Base-by-base conservation (phyloP, 2,329 filamentous ascomycete species). In the Epichloe uncinata region DNA sequence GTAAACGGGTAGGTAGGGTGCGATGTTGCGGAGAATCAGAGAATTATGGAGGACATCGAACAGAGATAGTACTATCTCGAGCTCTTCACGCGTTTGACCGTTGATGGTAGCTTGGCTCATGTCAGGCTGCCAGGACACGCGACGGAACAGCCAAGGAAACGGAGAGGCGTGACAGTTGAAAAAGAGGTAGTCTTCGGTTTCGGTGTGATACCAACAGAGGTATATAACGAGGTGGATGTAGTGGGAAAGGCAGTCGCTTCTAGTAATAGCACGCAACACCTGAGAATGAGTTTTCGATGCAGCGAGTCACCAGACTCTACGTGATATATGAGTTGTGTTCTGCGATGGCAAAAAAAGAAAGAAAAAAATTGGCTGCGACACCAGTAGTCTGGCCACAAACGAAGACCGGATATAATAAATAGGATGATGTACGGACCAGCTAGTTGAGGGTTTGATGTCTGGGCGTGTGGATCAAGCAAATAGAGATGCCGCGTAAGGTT, bases 41-140 rank as follows among this genome's bases (percentile, higher is more conserved):
- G 81, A 79, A 66, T 94, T 95, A 55, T 80, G 80, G 42, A 96
- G 73, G 15, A 94, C 69, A 58, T 85, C 79, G 54, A 85, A 71
- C 51, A 96, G 73, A 37, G 67, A 64, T 68, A 58, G 90, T 83
- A 36, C 72, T 48, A 48, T 49, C 47, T 56, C 54, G 50, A 56
- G 54, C 56, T 66, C 61, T 66, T 58, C 57, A 62, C 61, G 66
- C 62, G 65, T 62, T 60, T 58, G 57, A 58, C 58, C 54, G 57
- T 58, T 42, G 53, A 60, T 54, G 53, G 61, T 61, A 55, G 56
- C 61, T 61, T 61, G 58, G 64, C 60, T 64, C 66, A 69, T 69
- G 66, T 69, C 66, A 69, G 66, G 66, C 66, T 66, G 58, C 55
- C 54, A 55, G 53, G 49, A 52, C 35, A 46, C 35, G 40, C 42